Evolutionary conservation across 768 basidiomycete species (phyloP), one percentile per base, ranked within the genome.

Genomic region (Cyathus striatus): DNA sequence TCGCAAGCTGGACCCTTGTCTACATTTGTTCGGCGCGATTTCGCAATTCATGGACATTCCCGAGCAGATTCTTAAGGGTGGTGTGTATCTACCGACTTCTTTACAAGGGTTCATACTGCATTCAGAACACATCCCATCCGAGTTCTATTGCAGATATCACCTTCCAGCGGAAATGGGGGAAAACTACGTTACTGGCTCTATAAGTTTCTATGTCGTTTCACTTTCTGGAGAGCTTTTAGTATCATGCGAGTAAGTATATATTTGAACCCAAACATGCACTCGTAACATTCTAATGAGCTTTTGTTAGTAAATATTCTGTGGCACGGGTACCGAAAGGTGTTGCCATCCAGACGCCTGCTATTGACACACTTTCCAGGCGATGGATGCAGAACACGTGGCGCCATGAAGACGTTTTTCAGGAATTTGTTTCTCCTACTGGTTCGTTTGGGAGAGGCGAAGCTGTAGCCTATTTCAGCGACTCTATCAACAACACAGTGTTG

Each of bases 1-100:
- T 41, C 55, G 64, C 14, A 62, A 63, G 43, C 46, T 66, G 24
- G 64, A 66, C 41, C 58, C 64, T 10, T 64, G 63, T 33, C 48
- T 64, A 16, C 64, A 66, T 41, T 57, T 61, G 60, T 58, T 66
- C 32, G 64, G 59, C 14, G 57, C 60, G 1, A 34, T 61, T 16
- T 49, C 56, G 7, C 50, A 49, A 14, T n/a, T n/a, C n/a, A 45
- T 48, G 2, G 32, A 55, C 23, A 50, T 55, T 6, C 54, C 57
- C 13, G 43, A 50, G 20, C 43, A 56, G 25, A 55, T 57, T 23
- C 54, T 56, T 6, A 49, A 27, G 25, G 46, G 54, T 5, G 64
- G 64, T 3, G 57, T 61, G 6, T 65, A 57, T 48, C 50, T 65
- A 18, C 64, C 64, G 13, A 57, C 61, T n/a, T 59, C 61, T 6